phyloP scores from a whole-genome alignment of 1,284 basidiomycete genomes.

The Polyporus tsugae region DNA sequence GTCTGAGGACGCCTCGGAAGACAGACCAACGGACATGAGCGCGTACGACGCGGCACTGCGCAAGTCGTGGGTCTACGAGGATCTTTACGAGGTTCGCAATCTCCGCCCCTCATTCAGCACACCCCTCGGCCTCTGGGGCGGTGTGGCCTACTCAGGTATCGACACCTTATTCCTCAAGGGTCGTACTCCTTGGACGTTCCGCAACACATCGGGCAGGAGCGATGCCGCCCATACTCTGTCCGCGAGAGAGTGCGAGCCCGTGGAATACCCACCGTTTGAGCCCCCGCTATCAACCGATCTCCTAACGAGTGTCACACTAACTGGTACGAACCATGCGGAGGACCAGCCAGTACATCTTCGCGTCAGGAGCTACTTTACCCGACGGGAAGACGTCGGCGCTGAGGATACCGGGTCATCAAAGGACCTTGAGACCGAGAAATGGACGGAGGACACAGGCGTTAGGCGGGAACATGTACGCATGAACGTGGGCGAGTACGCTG shows the following conservation, averaged over 20 bases:
- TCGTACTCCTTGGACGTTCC: constrained; percentile 92
- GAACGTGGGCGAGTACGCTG: constrained; percentile 87
- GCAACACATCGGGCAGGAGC: constrained; percentile 59
- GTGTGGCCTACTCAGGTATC: constrained; percentile 90
- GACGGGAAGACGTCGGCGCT: constrained; percentile 52
- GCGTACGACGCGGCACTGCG: constrained; percentile 80
- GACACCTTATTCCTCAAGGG: constrained; percentile 91
- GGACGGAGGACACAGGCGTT: constrained; percentile 51
- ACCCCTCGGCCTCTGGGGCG: constrained; percentile 86
- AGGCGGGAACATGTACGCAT: constrained; percentile 73
- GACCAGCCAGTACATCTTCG: constrained; percentile 94
- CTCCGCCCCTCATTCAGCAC: constrained; percentile 93
- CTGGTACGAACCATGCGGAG: constrained; percentile 96
- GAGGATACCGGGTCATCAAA: constrained; percentile 62
- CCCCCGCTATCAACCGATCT: constrained; percentile 95
- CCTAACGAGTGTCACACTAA: constrained; percentile 90
- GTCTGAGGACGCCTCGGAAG: constrained; percentile 36
- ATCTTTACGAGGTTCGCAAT: constrained; percentile 94
- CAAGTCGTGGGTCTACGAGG: constrained; percentile 88
- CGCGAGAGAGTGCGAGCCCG: constrained; percentile 78
- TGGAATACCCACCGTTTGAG: constrained; percentile 91
- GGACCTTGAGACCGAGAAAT: constrained; percentile 36
- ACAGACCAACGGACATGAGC: constrained; percentile 71
- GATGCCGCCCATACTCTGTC: constrained; percentile 83
- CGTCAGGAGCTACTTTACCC: constrained; percentile 55